phyloP scores from a whole-genome alignment of 1,139 yeast species.

The Magnusiomyces sp. region DNA sequence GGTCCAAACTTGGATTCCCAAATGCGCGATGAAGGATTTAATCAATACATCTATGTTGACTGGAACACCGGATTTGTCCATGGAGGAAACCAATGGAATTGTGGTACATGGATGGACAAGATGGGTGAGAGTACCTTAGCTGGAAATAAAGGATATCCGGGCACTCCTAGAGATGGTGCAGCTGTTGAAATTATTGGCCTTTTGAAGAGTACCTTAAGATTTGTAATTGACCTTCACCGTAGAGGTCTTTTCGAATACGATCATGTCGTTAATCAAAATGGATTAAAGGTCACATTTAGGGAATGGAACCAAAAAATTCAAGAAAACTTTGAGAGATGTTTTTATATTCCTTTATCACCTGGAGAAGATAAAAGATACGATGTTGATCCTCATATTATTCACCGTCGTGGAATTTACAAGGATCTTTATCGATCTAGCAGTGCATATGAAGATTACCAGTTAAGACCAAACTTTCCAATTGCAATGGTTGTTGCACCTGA shows the following conservation, averaged over 20 bases:
- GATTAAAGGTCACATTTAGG: conserved; percentile 41
- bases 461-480: conserved; percentile 85
- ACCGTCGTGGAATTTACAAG: conserved; percentile 90
- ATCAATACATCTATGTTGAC: conserved; percentile 71
- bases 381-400: conserved; percentile 56
- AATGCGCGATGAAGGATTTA: conserved; percentile 88
- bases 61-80: conserved; percentile 83
- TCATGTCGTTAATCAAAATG: conserved; percentile 43
- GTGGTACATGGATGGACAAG: conserved; percentile 99
- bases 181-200: conserved; percentile 89
- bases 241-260: conserved; percentile 45
- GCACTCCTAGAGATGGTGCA: conserved; percentile 97
- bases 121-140: conserved; percentile 93
- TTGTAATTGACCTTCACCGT: conserved; percentile 53
- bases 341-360: conserved; percentile 61
- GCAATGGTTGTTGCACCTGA: conserved; percentile 95
- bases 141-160: conserved; percentile 81
- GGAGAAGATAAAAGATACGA: conserved; percentile 51
- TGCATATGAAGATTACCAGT: conserved; percentile 87
- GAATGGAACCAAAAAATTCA: conserved; percentile 69
- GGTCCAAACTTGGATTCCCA: conserved; percentile 83
- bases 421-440: conserved; percentile 76
- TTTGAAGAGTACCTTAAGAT: conserved; percentile 72
- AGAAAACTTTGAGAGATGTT: conserved; percentile 68
- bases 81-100: conserved; percentile 88